Evolutionary conservation across 2,329 filamentous ascomycete genomes (phyloP), one percentile per base, ranked within the genome.

Genomic region (Ascochyta pisi): DNA sequence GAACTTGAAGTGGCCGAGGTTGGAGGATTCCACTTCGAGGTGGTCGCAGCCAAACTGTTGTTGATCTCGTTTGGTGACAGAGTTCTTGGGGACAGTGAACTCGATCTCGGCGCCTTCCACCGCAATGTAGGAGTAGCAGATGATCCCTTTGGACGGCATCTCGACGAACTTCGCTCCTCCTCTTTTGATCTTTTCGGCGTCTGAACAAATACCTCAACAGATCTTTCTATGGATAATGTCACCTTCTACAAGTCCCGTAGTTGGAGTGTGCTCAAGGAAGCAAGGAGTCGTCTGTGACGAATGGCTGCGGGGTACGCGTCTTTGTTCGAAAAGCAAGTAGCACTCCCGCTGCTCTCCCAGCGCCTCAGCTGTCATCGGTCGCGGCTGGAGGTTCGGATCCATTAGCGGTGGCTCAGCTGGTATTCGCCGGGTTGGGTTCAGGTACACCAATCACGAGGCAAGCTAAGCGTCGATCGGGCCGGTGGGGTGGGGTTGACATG

Each of bases 11-110:
- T 69, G 73, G 15, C 70, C 58, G 33, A 82, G 78, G 51, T 79
- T 75, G 15, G 67, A 67, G 23, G 77, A 71, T 23, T 82, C 80
- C 24, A 83, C 76, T 69, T 83, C 79, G 9, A 82, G 66, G 47
- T 79, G 74, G 41, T 78, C 72, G 47, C 69, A 69, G 40, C 64
- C 65, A 57, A 79, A 82, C 39, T 71, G 68, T 29, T 74, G 65
- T 42, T 73, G 71, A 16, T 71, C 67, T 29, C 70, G 65, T 12
- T 60, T 61, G 2, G 66, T 70, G 42, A 78, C 65, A 13, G 31
- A 57, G 9, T 58, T 44, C 42, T 76, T 76, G 4, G 81, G 81
- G 4, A 82, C 79, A 6, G 72, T 76, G 46, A 81, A 76, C 54
- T 81, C 77, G 57, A 83, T 76, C 41, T 76, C 70, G 52, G 75